Evolutionary conservation across 2,329 filamentous ascomycete genomes (phyloP).

Genomic region (Xylariaceae sp.): DNA sequence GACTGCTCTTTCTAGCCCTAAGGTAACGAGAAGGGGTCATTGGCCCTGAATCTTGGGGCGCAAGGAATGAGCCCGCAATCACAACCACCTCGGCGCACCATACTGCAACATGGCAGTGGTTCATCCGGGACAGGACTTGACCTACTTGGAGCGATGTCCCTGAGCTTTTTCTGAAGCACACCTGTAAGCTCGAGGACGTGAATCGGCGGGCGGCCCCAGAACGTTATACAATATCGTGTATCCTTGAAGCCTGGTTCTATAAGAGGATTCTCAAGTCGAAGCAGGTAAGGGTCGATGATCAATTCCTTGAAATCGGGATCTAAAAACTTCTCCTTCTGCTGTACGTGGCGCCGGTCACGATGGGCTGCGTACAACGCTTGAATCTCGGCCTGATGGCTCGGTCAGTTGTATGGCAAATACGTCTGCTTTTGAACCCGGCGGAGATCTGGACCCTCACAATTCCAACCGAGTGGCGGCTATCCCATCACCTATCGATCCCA

Average conservation of each 20-base stretch:
- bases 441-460: neutral
- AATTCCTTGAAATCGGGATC: conserved; percentile 64
- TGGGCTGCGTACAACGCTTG: conserved; percentile 71
- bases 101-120: too few relatives aligned
- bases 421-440: neutral
- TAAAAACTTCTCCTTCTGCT: conserved; percentile 72
- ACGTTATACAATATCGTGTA: conserved; percentile 73
- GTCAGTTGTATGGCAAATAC: conserved; percentile 12
- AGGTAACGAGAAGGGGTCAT: neutral
- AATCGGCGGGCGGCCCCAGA: conserved; percentile 80
- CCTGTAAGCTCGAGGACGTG: conserved; percentile 64
- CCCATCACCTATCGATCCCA: neutral
- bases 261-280: conserved; percentile 60
- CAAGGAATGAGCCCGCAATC: neutral
- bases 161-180: conserved; percentile 64
- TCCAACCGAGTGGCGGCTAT: neutral
- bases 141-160: conserved; percentile 65
- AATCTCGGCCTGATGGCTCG: conserved; percentile 53
- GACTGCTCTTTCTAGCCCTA: neutral
- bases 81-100: too few relatives aligned
- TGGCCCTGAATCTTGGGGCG: neutral
- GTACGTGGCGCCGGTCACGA: conserved; percentile 67
- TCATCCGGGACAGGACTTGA: conserved; percentile 24
- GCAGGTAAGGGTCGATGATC: conserved; percentile 70
- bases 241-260: conserved; percentile 69